Conservation (phyloP, 768 basidiomycete species). For the Tulasnella sp. region DNA sequence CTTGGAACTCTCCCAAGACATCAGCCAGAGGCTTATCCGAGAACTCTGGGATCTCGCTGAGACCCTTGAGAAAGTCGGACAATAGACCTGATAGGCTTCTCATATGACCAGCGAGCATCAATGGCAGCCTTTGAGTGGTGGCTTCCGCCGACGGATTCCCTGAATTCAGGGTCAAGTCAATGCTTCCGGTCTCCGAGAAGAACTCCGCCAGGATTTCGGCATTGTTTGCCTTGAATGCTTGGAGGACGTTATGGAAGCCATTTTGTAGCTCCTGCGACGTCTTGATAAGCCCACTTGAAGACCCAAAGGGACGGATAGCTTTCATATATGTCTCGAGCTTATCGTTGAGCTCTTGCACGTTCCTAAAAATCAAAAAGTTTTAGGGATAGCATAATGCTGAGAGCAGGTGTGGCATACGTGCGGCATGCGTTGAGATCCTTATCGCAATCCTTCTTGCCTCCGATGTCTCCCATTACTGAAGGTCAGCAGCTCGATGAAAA, state of each 20-base stretch:
- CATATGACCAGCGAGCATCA: no score
- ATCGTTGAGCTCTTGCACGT: conserved; percentile 64
- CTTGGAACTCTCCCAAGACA: no score
- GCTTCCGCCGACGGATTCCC: no score
- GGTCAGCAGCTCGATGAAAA: no score
- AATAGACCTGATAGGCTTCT: no score
- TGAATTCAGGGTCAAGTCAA: no score
- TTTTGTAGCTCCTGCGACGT: conserved; percentile 72
- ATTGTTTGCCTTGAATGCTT: conserved; percentile 75
- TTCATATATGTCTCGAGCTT: conserved; percentile 78
- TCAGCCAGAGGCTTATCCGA: no score
- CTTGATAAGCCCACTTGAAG: conserved; percentile 74
- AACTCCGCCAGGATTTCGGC: conserved; percentile 45
- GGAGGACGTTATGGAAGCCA: conserved; percentile 68
- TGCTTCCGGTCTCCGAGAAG: no score
- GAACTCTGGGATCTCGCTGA: no score
- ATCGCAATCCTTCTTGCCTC: conserved; percentile 68
- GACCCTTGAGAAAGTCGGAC: no score
- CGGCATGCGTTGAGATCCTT: conserved; percentile 66
- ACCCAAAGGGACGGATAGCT: conserved; percentile 75
- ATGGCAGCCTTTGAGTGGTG: no score
- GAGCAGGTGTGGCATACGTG: conserved; percentile 48
- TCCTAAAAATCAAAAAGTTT: conserved; percentile 44
- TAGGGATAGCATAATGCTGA: neutral
- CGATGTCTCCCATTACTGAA: conserved; percentile 36